Conservation (phyloP, 2,329 filamentous ascomycete genomes). For the Macrophomina phaseolina region DNA sequence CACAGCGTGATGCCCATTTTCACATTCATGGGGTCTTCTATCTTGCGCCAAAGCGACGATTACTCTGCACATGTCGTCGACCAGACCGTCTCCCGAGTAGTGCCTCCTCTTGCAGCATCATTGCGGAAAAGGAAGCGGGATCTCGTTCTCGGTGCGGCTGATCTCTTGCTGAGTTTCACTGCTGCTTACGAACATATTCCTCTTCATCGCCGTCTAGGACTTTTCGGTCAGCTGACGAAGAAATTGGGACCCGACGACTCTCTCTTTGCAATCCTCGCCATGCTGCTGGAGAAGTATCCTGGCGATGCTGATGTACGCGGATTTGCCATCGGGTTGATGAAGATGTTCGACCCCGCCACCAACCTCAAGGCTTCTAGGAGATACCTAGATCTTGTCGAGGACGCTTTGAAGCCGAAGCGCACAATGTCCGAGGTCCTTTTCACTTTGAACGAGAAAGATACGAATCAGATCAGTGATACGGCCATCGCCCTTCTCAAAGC, state of each 20-base stretch:
- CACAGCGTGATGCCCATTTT: constrained; percentile 99
- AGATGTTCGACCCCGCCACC: constrained; percentile 73
- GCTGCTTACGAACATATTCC: constrained; percentile 97
- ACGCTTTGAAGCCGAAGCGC: constrained; percentile 77
- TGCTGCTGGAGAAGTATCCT: constrained; percentile 89
- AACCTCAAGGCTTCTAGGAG: constrained; percentile 78
- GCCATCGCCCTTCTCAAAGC: constrained; percentile 47
- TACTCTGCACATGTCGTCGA: constrained; percentile 97
- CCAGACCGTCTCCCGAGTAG: constrained; percentile 87
- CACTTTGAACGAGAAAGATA: constrained; percentile 59
- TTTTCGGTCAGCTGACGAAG: constrained; percentile 84
- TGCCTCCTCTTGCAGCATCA: constrained; percentile 87
- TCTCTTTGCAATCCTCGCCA: constrained; percentile 82
- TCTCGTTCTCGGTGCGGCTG: constrained; percentile 80
- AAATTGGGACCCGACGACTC: constrained; percentile 87
- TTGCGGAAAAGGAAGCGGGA: constrained; percentile 79
- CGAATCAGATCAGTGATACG: constrained; percentile 42
- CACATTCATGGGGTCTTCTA: constrained; percentile 93
- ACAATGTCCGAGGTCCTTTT: constrained; percentile 75
- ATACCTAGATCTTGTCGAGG: constrained; percentile 74
- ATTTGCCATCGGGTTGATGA: constrained; percentile 78
- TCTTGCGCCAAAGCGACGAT: constrained; percentile 91
- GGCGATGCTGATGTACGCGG: constrained; percentile 73
- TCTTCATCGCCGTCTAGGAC: constrained; percentile 76
- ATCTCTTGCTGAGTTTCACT: constrained; percentile 93